Percentiles rank a stretch among this genome's conserved stretches.
Conservation (phyloP, 306 rosid species). For the Glycyrrhiza uralensis region DNA sequence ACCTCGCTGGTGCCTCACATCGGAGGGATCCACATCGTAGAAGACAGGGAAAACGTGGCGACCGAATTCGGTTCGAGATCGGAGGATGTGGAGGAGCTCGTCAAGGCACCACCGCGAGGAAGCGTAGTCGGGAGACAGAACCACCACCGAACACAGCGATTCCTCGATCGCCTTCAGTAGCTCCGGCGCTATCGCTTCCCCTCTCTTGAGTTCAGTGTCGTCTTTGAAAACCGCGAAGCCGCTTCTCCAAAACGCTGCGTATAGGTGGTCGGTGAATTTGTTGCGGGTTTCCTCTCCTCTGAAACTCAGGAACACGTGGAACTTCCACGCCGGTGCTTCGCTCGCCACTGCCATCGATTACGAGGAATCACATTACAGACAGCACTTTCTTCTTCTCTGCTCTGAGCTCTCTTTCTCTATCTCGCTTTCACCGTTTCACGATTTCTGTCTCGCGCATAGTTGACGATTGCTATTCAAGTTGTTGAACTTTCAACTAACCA, state of each 20-base stretch:
- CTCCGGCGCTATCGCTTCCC: neutral
- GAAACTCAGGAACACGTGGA: conserved; percentile 26
- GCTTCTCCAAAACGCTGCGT: neutral
- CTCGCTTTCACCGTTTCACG: too few species aligned
- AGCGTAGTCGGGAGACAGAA: conserved; percentile 29
- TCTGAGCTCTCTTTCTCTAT: too few species aligned
- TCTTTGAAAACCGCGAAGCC: conserved; percentile 14
- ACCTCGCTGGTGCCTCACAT: conserved; percentile 1
- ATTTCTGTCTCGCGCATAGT: too few species aligned
- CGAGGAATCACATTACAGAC: too few species aligned
- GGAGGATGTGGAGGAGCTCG: neutral
- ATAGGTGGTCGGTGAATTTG: conserved; percentile 15
- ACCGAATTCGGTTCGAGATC: neutral
- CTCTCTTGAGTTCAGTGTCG: neutral
- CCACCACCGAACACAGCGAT: neutral
- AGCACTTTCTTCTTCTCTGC: too few species aligned
- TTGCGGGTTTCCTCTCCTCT: conserved; percentile 23
- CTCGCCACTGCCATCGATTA: neutral
- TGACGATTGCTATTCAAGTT: too few species aligned
- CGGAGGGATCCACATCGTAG: conserved; percentile 11
- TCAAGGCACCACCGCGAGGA: conserved; percentile 23
- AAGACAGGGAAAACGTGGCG: conserved; percentile 11
- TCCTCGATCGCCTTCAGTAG: conserved; percentile 11
- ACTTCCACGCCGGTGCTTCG: neutral
- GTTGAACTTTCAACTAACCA: too few species aligned